phyloP scores from a whole-genome alignment of 192 early-diverging fungal species.

The Coemansia sp. region DNA sequence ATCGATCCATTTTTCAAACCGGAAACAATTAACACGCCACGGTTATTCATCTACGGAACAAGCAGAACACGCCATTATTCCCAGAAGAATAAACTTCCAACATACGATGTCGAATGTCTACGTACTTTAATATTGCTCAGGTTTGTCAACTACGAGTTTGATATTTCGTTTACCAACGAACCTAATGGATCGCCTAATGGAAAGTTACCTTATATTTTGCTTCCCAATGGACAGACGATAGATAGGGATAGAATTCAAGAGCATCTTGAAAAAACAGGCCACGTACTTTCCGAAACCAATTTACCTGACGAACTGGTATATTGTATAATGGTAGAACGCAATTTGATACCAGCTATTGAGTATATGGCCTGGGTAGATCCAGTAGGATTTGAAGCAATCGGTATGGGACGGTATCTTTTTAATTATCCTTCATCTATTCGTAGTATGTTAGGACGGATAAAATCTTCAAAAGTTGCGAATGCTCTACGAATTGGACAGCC shows the following conservation, averaged over 20 bases:
- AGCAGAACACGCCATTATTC: neutral
- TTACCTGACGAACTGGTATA: conserved; percentile 22
- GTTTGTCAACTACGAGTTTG: conserved; percentile 36
- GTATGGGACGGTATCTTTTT: conserved; percentile 12
- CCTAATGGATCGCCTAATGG: conserved; percentile 40
- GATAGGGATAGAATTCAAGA: conserved; percentile 5
- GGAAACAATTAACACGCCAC: conserved; percentile 11
- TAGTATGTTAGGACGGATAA: conserved; percentile 22
- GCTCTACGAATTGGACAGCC: conserved; percentile 13
- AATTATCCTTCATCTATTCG: conserved; percentile 17
- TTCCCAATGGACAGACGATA: conserved; percentile 29
- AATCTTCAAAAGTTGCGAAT: neutral
- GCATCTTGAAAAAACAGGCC: conserved; percentile 11
- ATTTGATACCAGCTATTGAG: conserved; percentile 29
- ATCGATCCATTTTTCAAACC: conserved; percentile 33
- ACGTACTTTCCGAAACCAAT: conserved; percentile 1
- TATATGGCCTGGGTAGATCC: conserved; percentile 43
- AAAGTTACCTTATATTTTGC: conserved; percentile 33
- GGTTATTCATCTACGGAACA: conserved; percentile 23
- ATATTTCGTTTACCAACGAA: conserved; percentile 24
- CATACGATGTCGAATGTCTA: conserved; percentile 34
- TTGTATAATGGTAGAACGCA: conserved; percentile 22
- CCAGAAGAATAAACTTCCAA: conserved; percentile 5
- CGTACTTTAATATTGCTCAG: conserved; percentile 23
- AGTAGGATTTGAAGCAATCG: conserved; percentile 18